Conservation (phyloP, 1,284 basidiomycete species). For the Ceratobasidium theobromae region DNA sequence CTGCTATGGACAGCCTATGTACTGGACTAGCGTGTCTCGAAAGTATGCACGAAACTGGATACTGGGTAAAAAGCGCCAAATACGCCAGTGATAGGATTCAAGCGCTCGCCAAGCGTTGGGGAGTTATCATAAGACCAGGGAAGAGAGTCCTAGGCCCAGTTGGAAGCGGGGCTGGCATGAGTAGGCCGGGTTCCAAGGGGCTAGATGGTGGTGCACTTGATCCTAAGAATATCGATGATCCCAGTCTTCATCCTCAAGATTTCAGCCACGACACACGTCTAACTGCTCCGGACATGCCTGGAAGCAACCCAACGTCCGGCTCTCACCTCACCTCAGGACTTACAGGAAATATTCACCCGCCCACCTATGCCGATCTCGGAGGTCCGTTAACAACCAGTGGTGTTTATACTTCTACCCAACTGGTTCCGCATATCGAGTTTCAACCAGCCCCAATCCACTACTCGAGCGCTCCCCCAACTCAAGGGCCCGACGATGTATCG, state of each 20-base stretch:
- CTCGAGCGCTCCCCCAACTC: not conserved
- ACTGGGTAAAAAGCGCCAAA: constrained; percentile 18
- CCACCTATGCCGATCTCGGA: not conserved
- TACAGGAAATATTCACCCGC: not conserved
- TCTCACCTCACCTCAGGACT: not conserved
- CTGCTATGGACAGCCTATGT: constrained; percentile 21
- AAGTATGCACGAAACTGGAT: constrained; percentile 24
- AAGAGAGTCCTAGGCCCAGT: not conserved
- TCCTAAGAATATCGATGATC: too few relatives aligned
- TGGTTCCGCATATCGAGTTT: not conserved
- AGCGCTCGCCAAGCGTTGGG: constrained; percentile 21
- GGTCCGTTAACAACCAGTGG: not conserved
- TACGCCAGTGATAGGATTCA: constrained; percentile 11
- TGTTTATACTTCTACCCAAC: not conserved
- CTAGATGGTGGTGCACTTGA: too few relatives aligned
- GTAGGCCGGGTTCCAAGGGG: too few relatives aligned
- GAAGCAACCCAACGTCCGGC: not conserved
- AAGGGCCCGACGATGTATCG: not conserved
- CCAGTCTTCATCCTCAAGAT: too few relatives aligned
- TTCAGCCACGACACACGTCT: not conserved
- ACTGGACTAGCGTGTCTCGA: constrained; percentile 8
- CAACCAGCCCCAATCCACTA: too few relatives aligned
- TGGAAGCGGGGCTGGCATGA: not conserved
- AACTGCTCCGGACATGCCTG: too few relatives aligned
- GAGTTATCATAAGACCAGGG: not conserved